A percentile compares a stretch with the other conserved stretches of the same genome.
Evolutionary conservation across 2,329 filamentous ascomycete genomes (phyloP).

Genomic region (Kalaharituber pfeilii): DNA sequence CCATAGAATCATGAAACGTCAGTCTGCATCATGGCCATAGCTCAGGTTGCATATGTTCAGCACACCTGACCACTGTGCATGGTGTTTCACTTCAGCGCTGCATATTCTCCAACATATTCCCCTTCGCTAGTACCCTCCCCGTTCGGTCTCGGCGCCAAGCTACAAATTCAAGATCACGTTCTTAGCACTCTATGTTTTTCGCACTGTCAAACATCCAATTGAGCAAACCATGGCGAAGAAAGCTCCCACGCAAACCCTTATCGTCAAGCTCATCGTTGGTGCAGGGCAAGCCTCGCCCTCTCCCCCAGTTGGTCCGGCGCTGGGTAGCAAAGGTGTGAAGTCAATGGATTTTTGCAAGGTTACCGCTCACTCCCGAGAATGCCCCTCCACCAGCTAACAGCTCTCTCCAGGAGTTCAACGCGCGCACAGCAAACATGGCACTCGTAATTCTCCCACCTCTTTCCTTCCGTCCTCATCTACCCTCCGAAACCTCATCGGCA

Average conservation of each 20-base stretch:
- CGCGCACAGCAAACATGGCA: conserved; percentile 68
- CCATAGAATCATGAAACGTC: too few relatives aligned
- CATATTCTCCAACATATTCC: too few relatives aligned
- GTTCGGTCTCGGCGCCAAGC: too few relatives aligned
- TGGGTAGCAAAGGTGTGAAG: conserved; percentile 96
- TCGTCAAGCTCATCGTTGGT: conserved; percentile 95
- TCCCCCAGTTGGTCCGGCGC: conserved; percentile 85
- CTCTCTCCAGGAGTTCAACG: conserved; percentile 72
- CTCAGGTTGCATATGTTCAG: too few relatives aligned
- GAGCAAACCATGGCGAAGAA: conserved; percentile 38
- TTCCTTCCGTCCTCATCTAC: neutral
- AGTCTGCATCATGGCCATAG: too few relatives aligned
- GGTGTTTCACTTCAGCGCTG: too few relatives aligned
- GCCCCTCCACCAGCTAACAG: neutral
- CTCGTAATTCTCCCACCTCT: conserved; percentile 23
- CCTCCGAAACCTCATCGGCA: too few relatives aligned
- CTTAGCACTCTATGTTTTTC: too few relatives aligned
- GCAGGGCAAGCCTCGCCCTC: conserved; percentile 88
- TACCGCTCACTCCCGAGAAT: conserved; percentile 18
- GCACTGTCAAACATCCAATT: too few relatives aligned
- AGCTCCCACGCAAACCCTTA: conserved; percentile 43
- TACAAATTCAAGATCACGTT: too few relatives aligned
- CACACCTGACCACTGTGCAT: too few relatives aligned
- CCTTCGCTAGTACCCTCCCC: too few relatives aligned
- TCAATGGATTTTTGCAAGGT: conserved; percentile 99